phyloP scores from a whole-genome alignment of 305 asterid genomes.

The Rubia peregrina region DNA sequence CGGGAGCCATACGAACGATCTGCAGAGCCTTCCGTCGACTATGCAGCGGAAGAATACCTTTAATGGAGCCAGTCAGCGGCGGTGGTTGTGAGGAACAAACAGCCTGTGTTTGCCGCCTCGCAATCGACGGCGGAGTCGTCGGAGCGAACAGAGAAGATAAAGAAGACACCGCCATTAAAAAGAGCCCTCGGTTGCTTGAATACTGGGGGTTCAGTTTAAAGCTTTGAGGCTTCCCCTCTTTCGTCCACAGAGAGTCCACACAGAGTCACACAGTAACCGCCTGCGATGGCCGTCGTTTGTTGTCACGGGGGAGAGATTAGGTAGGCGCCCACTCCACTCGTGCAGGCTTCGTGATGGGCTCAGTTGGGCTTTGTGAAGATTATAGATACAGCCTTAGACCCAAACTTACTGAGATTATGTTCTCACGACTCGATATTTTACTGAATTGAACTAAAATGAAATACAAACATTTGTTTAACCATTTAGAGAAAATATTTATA shows the following conservation, averaged over 20 bases:
- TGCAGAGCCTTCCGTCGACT: slow-evolving; percentile 14
- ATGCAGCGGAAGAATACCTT: slow-evolving; percentile 13
- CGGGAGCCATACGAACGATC: slow-evolving; percentile 88
- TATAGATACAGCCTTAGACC: background rate
- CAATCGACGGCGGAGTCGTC: slow-evolving; percentile 10
- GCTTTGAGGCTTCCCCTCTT: background rate
- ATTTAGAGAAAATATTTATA: no score
- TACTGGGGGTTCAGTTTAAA: background rate
- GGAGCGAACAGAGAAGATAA: slow-evolving; percentile 14
- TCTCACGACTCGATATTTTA: no score
- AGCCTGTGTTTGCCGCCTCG: slow-evolving; percentile 3
- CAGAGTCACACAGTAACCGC: slow-evolving; percentile 7
- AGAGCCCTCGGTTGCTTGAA: background rate
- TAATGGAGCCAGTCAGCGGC: slow-evolving; percentile 11
- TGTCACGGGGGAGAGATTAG: background rate
- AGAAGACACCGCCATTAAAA: slow-evolving; percentile 27
- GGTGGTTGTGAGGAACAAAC: slow-evolving; percentile 20
- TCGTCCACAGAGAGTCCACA: slow-evolving; percentile 1
- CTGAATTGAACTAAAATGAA: no score
- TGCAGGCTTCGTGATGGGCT: slow-evolving; percentile 11
- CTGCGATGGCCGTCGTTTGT: slow-evolving; percentile 2
- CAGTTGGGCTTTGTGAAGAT: background rate
- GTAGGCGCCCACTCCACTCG: background rate
- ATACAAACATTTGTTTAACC: no score
- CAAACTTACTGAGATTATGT: background rate